phyloP scores from a whole-genome alignment of 768 basidiomycete species.

The Agrocybe chaxingu region DNA sequence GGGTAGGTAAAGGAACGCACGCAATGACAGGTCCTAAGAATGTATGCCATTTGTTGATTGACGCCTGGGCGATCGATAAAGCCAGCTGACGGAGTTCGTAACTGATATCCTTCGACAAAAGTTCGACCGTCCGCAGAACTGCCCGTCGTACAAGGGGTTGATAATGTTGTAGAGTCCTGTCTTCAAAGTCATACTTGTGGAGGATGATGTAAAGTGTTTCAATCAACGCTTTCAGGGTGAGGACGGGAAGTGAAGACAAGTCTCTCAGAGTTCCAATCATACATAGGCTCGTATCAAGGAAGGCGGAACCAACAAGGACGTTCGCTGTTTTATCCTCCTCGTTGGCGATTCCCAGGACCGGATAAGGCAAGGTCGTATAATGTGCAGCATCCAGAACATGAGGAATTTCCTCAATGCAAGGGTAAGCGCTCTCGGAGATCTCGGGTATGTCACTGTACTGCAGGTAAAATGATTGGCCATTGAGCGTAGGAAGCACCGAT shows the following conservation, averaged over 20 bases:
- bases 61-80: constrained; percentile 58
- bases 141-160: constrained; percentile 51
- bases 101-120: constrained; percentile 51
- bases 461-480: constrained; percentile 50
- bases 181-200: constrained; percentile 73
- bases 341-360: constrained; percentile 35
- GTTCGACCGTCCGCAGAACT: constrained; percentile 46
- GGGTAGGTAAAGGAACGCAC: constrained; percentile 29
- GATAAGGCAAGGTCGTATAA: constrained; percentile 42
- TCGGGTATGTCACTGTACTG: constrained; percentile 45
- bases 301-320: constrained; percentile 57
- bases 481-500: constrained; percentile 39
- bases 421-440: constrained; percentile 40
- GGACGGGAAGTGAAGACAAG: constrained; percentile 46
- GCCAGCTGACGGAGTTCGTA: constrained; percentile 68
- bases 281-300: constrained; percentile 58
- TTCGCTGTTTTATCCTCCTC: constrained; percentile 40
- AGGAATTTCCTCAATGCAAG: constrained; percentile 59
- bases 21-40: constrained; percentile 51
- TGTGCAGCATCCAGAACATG: constrained; percentile 59
- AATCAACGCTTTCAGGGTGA: constrained; percentile 57
- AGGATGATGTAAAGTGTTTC: constrained; percentile 64
- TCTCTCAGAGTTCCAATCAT: constrained; percentile 46
- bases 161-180: constrained; percentile 47
- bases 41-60: constrained; percentile 56